Evolutionary conservation across 2,329 filamentous ascomycete genomes (phyloP).

Genomic region (Helotiales sp.): DNA sequence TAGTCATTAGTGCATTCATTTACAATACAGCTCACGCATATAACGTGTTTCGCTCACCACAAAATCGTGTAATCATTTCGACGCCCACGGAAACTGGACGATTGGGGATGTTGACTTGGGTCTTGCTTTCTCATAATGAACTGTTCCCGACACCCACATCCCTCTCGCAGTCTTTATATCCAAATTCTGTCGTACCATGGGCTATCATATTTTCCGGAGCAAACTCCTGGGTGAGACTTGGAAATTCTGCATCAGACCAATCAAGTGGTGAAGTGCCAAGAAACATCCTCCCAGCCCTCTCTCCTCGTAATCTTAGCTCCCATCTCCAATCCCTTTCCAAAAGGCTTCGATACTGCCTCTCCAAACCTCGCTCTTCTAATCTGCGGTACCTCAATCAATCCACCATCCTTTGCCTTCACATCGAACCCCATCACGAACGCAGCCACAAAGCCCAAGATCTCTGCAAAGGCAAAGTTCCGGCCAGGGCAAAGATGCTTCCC

Average conservation of each 20-base stretch:
- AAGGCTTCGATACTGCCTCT: conserved; percentile 31
- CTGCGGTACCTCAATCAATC: conserved; percentile 23
- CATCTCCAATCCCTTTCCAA: conserved; percentile 19
- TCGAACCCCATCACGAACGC: conserved; percentile 44
- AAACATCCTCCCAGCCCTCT: conserved; percentile 34
- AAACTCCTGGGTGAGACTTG: not conserved
- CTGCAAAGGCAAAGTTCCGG: conserved; percentile 46
- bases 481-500: conserved; percentile 48
- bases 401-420: conserved; percentile 22
- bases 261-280: conserved; percentile 28
- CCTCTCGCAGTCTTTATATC: not conserved
- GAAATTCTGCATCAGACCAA: not conserved
- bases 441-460: conserved; percentile 44
- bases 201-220: not conserved
- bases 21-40: too few species aligned
- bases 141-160: too few species aligned
- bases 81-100: too few species aligned
- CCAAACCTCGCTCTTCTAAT: conserved; percentile 23
- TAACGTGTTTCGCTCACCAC: too few species aligned
- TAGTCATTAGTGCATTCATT: too few species aligned
- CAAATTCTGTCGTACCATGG: not conserved
- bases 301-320: conserved; percentile 31
- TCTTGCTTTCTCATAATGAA: too few species aligned
- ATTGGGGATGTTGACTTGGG: too few species aligned
- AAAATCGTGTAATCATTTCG: too few species aligned